phyloP scores from a whole-genome alignment of 2,329 filamentous ascomycete species.

The Fusarium sp. region DNA sequence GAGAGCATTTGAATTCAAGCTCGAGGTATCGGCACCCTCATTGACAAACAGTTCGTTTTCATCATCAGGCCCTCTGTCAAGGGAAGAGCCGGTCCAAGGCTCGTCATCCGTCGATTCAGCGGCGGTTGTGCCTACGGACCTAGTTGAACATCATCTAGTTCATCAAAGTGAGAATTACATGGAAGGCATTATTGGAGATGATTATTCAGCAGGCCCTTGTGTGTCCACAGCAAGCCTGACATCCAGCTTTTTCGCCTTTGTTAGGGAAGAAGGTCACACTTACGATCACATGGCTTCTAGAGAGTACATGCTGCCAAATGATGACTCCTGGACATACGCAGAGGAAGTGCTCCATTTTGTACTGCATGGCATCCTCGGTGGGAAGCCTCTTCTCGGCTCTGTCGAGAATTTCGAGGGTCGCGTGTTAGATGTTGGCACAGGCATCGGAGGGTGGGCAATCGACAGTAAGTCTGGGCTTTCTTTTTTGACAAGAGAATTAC shows the following conservation, averaged over 20 bases:
- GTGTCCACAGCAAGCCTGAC: too few relatives aligned
- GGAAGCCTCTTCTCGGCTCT: neutral
- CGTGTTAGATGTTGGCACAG: neutral
- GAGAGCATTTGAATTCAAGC: neutral
- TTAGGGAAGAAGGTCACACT: neutral
- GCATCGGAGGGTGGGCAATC: neutral
- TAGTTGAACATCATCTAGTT: neutral
- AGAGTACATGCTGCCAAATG: neutral
- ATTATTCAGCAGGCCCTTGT: too few relatives aligned
- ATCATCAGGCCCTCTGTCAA: neutral
- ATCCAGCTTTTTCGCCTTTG: neutral
- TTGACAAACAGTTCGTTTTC: neutral
- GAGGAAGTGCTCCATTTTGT: neutral
- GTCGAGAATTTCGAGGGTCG: neutral
- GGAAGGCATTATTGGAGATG: neutral
- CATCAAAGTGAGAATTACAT: neutral
- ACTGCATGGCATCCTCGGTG: neutral
- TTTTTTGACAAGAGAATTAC: neutral
- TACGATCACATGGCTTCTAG: neutral
- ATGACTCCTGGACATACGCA: neutral
- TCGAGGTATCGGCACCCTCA: neutral
- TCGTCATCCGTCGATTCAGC: neutral
- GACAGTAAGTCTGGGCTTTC: neutral
- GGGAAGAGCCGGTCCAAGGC: accelerated
- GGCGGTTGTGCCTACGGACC: neutral